Conservation (phyloP, 768 basidiomycete genomes). For the Trametes sanguinea region DNA sequence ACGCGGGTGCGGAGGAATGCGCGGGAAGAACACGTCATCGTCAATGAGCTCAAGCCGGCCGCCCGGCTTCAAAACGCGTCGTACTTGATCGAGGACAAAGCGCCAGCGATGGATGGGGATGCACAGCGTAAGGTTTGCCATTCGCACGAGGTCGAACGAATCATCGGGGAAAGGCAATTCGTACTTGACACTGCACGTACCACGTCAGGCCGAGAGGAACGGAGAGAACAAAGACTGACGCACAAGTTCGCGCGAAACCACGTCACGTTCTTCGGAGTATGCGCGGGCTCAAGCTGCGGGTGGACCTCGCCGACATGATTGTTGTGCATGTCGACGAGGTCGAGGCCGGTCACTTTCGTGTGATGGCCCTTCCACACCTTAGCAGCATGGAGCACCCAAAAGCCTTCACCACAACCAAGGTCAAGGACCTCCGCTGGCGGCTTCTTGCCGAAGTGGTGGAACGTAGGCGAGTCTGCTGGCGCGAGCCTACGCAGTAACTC, state of each 20-base stretch:
- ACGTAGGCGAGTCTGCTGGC: constrained; percentile 56
- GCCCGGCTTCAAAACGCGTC: constrained; percentile 58
- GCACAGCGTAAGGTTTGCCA: constrained; percentile 66
- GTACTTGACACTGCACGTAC: constrained; percentile 47
- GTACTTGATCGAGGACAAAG: constrained; percentile 56
- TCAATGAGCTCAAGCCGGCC: constrained; percentile 77
- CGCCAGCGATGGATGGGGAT: constrained; percentile 66
- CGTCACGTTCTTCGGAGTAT: constrained; percentile 42
- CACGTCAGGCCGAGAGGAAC: not conserved
- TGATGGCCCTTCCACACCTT: constrained; percentile 53
- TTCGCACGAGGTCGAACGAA: constrained; percentile 71
- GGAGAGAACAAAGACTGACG: constrained; percentile 31
- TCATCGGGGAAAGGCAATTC: constrained; percentile 62
- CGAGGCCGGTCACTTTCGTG: constrained; percentile 63
- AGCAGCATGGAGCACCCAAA: constrained; percentile 68
- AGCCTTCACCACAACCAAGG: constrained; percentile 72
- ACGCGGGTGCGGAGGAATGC: constrained; percentile 32
- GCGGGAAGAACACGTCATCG: constrained; percentile 69
- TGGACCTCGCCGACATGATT: constrained; percentile 19
- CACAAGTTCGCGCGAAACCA: constrained; percentile 72
- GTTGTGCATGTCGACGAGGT: constrained; percentile 49
- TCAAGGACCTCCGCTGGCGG: constrained; percentile 63
- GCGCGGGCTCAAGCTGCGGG: constrained; percentile 13
- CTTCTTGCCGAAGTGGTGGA: constrained; percentile 49
- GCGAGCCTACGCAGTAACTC: constrained; percentile 57